Base-by-base conservation (phyloP, 2,329 filamentous ascomycete species). In the Grosmannia penicillata region DNA sequence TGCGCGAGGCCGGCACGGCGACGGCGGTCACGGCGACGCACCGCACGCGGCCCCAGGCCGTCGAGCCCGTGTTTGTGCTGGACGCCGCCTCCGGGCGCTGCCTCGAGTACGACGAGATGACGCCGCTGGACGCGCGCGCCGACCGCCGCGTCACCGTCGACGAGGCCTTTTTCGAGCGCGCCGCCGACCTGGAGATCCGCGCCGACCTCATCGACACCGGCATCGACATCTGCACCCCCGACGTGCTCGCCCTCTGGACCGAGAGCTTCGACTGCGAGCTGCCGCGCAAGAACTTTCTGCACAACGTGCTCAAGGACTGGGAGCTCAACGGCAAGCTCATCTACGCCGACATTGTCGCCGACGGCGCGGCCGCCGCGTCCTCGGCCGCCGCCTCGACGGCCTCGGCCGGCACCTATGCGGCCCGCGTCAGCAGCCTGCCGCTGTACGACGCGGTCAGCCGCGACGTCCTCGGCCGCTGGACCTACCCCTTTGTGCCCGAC, bases 311-410 rank as follows among this genome's bases (percentile, higher is more conserved):
- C 38, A 95, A 95, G 61, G 91, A 98, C 56, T 94, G 85, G 63
- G 91, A 98, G 55, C 66, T 96, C 40, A 96, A 96, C 56, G 87
- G 87, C 42, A 94, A 96, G 63, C 86, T 85, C n/a, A 84, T 98
- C 37, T 86, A 95, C 55, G 81, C 85, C 3, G 82, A 96, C 50
- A 79, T 96, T 46, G 66, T 93, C 32, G 72, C 76, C 26, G 74
- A 86, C 37, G 76, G 33, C 26, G 14, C 39, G 8, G 13, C 23
- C 1, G 13, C 19, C 18, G 19, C 3, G 19, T n/a, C 24, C 14
- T 19, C 24, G 15, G 25, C 23, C 15, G 23, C 24, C n/a, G n/a
- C n/a, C n/a, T n/a, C n/a, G n/a, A n/a, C n/a, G n/a, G n/a, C n/a
- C n/a, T n/a, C n/a, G n/a, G 15, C 7, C 11, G 41, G 39, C 22